Conservation (phyloP, 2,329 filamentous ascomycete species). For the Colletotrichum camelliae region DNA sequence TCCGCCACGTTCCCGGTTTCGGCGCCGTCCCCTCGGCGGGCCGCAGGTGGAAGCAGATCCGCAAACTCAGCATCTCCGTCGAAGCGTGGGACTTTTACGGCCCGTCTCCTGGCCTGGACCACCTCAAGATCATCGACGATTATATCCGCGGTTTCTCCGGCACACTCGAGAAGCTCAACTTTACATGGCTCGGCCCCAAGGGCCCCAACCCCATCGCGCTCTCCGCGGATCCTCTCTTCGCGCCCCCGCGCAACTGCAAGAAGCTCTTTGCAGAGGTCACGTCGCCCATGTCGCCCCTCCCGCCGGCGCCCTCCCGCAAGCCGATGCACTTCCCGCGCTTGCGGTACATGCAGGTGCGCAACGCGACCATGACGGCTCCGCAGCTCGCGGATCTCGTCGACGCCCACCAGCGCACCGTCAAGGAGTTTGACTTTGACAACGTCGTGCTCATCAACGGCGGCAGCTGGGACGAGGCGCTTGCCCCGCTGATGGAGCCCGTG, state of each 20-base stretch:
- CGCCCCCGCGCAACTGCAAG: constrained; percentile 54
- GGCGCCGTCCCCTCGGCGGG: constrained; percentile 75
- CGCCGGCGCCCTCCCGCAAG: constrained; percentile 54
- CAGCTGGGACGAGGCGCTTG: constrained; percentile 83
- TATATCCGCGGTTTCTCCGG: constrained; percentile 76
- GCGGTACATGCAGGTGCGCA: constrained; percentile 73
- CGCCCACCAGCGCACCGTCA: constrained; percentile 70
- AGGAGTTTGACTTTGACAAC: constrained; percentile 82
- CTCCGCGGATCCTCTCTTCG: constrained; percentile 72
- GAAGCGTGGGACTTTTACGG: constrained; percentile 71
- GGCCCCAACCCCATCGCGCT: constrained; percentile 78
- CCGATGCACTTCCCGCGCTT: constrained; percentile 72
- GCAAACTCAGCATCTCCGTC: constrained; percentile 74
- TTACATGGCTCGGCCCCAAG: constrained; percentile 76
- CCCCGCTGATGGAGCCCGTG: constrained; percentile 62
- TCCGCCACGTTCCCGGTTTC: constrained; percentile 76
- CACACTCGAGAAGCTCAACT: constrained; percentile 72
- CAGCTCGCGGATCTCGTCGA: constrained; percentile 75
- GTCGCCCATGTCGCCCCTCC: constrained; percentile 67
- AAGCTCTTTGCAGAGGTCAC: constrained; percentile 72
- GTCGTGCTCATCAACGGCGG: constrained; percentile 71
- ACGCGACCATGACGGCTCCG: constrained; percentile 71
- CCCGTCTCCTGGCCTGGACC: constrained; percentile 66
- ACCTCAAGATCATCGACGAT: constrained; percentile 80
- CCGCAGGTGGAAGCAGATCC: constrained; percentile 79